Evolutionary conservation across 371 early-diverging fungal genomes (phyloP).

Genomic region (Rhizomucor pusillus): DNA sequence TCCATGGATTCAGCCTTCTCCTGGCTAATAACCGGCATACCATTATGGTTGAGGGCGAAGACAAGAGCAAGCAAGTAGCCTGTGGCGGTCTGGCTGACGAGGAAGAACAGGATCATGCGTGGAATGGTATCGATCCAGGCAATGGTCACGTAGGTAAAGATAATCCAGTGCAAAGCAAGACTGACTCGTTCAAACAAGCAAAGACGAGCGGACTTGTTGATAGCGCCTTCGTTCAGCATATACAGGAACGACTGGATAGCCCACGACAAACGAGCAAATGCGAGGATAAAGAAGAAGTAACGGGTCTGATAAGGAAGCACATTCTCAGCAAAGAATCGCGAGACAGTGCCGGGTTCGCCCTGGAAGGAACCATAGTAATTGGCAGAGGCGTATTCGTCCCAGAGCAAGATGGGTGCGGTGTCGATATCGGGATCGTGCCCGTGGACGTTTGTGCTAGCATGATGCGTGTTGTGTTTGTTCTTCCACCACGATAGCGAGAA

Average conservation of each 20-base stretch:
- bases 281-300: constrained; percentile 80
- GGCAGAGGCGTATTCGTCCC: constrained; percentile 84
- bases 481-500: constrained; percentile 84
- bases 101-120: constrained; percentile 62
- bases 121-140: constrained; percentile 52
- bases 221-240: constrained; percentile 51
- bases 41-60: constrained; percentile 87
- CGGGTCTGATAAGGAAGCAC: constrained; percentile 68
- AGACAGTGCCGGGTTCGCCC: constrained; percentile 41
- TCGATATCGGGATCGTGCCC: constrained; percentile 86
- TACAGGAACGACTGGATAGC: constrained; percentile 68
- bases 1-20: constrained; percentile 70
- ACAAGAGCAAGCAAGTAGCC: constrained; percentile 81
- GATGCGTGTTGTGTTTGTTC: constrained; percentile 91
- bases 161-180: constrained; percentile 67
- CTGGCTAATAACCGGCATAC: constrained; percentile 81
- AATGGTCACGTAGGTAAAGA: constrained; percentile 61
- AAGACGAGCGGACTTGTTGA: constrained; percentile 50
- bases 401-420: constrained; percentile 81
- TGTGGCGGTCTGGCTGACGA: constrained; percentile 68
- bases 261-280: constrained; percentile 79
- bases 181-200: constrained; percentile 58
- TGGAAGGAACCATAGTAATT: constrained; percentile 61
- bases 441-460: constrained; percentile 82
- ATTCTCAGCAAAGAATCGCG: constrained; percentile 66